Percentiles rank a stretch among this genome's conserved stretches.
Evolutionary conservation across 2,329 filamentous ascomycete species (phyloP).

Genomic region (Neurospora crassa): DNA sequence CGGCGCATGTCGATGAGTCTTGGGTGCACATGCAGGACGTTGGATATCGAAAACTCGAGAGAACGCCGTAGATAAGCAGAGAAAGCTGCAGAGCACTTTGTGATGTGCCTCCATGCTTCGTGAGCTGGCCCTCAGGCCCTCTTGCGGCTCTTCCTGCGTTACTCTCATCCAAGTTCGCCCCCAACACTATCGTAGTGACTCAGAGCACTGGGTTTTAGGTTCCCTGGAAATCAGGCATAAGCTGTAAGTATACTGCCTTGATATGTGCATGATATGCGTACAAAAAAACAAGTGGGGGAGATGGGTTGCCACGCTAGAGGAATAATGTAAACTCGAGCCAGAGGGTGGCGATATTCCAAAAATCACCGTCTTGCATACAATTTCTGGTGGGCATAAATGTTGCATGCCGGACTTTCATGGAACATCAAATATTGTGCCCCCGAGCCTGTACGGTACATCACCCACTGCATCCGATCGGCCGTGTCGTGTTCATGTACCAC

Average conservation of each 20-base stretch:
- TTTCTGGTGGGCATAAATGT: no score
- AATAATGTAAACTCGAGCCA: no score
- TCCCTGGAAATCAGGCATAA: no score
- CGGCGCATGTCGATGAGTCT: neutral
- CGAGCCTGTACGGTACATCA: neutral
- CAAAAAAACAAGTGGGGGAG: no score
- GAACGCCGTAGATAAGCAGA: neutral
- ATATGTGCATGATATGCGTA: no score
- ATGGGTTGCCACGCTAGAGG: no score
- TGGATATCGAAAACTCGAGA: neutral
- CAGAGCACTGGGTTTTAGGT: no score
- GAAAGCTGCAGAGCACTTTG: neutral
- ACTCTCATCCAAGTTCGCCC: neutral
- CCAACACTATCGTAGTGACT: neutral
- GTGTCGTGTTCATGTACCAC: neutral
- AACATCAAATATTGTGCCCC: no score
- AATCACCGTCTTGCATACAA: no score
- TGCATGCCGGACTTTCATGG: no score
- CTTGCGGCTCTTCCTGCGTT: neutral
- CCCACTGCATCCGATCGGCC: neutral
- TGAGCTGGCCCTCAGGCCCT: neutral
- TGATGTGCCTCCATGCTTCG: neutral
- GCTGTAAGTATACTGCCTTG: no score
- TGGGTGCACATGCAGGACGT: neutral
- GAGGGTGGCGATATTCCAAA: no score